These are phyloP conservation scores for Salinomyces thailandicus DNA, from an alignment of 2,329 filamentous ascomycete genomes.

Conservation along the genomic window DNA sequence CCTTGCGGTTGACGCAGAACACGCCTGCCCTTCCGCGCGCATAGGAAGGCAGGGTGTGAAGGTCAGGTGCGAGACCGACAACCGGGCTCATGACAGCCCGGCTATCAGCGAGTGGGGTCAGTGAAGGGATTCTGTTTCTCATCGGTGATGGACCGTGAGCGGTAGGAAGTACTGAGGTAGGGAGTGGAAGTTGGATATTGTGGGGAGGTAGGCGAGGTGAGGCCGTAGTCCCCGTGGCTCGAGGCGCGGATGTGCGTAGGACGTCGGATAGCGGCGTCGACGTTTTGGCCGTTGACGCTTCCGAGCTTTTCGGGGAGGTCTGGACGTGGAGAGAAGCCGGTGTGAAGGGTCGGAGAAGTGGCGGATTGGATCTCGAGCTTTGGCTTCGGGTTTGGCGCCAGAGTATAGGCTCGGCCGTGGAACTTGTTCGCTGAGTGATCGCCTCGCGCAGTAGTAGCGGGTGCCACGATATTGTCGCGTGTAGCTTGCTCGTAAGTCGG, in stretches of 20 bases:
- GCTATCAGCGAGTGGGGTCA: slow-evolving; percentile 30
- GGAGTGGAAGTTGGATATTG: slow-evolving; percentile 10
- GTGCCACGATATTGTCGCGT: slow-evolving; percentile 1
- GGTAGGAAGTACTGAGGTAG: slow-evolving; percentile 1
- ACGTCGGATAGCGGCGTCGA: slow-evolving; percentile 32
- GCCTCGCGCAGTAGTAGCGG: slow-evolving; percentile 20
- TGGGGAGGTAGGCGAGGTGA: slow-evolving; percentile 33
- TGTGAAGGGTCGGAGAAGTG: slow-evolving; percentile 21
- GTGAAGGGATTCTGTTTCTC: slow-evolving; percentile 28
- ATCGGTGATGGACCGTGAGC: slow-evolving; percentile 2
- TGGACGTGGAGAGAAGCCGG: slow-evolving; percentile 15
- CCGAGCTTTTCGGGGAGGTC: slow-evolving; percentile 32
- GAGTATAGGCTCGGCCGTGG: slow-evolving; percentile 36
- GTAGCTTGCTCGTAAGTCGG: slow-evolving; percentile 31
- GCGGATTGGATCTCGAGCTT: slow-evolving; percentile 28
- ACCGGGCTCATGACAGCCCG: slow-evolving; percentile 24
- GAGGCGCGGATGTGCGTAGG: slow-evolving; percentile 35
- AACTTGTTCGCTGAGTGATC: slow-evolving; percentile 34
- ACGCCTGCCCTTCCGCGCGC: slow-evolving; percentile 22
- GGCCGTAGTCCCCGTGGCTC: slow-evolving; percentile 35
- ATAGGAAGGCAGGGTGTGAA: slow-evolving; percentile 26
- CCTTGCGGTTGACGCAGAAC: slow-evolving; percentile 31
- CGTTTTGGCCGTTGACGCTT: slow-evolving; percentile 32
- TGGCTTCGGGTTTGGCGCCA: slow-evolving; percentile 34
- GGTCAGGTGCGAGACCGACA: slow-evolving; percentile 33